phyloP scores from a whole-genome alignment of 148 eudicot genomes.

The Euryodendron excelsum region DNA sequence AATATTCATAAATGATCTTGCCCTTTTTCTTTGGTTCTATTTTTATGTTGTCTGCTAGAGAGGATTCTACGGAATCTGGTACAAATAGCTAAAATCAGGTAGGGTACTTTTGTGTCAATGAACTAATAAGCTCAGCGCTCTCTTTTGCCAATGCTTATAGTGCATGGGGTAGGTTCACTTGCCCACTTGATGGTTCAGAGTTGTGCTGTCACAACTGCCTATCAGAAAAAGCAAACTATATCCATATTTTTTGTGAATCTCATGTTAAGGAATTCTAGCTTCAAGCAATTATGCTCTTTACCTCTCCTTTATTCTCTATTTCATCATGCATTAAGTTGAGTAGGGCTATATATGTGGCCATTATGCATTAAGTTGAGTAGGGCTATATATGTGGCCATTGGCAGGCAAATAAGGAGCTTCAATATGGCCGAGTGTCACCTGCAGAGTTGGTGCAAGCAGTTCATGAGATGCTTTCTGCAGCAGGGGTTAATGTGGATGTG shows the following conservation, averaged over 20 bases:
- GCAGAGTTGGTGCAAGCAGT: conserved; percentile 94
- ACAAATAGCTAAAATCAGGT: not conserved
- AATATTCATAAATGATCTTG: not conserved
- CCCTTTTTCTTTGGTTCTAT: not conserved
- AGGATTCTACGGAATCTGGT: not conserved
- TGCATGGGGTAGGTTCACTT: not conserved
- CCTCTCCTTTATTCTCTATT: not conserved
- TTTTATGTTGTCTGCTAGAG: not conserved
- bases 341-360: conserved; percentile 16
- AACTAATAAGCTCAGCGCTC: not conserved
- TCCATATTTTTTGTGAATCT: not conserved
- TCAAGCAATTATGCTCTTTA: not conserved
- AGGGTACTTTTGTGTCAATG: not conserved
- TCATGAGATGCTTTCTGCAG: conserved; percentile 97
- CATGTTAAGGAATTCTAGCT: not conserved
- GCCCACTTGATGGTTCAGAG: not conserved
- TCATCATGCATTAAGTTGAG: conserved; percentile 9
- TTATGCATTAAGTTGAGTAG: conserved; percentile 16
- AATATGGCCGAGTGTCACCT: conserved; percentile 83
- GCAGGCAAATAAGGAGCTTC: conserved; percentile 61
- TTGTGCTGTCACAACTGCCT: not conserved
- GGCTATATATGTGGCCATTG: conserved; percentile 20
- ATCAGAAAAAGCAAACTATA: not conserved
- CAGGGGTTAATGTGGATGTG: conserved; percentile 75
- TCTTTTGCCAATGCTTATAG: not conserved